Evolutionary conservation across 345 rosid species (phyloP), one percentile per base, ranked within the genome.

Genomic region (Abelmoschus esculentus): DNA sequence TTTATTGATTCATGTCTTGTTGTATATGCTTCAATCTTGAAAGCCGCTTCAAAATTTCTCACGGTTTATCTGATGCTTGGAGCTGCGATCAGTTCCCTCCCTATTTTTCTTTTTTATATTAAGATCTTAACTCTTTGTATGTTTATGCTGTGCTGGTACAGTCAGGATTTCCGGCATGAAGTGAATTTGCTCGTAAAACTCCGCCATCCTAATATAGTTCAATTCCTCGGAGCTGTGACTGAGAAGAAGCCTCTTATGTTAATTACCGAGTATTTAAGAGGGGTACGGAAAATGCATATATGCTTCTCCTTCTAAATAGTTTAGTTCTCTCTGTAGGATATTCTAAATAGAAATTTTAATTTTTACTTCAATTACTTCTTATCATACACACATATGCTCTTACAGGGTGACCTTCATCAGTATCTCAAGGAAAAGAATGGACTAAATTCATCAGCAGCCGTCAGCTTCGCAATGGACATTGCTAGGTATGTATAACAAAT

Each of bases 131-230:
- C 38, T 47, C 29, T 38, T 38, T 36, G 66, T 15, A 22, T 73
- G 49, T 69, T 73, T 79, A 62, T 58, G 32, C 71, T 74, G 77
- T 66, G 67, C n/a, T 66, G 72, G 72, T 79, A 66, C 96, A 95
- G 99, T 74, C 97, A 91, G 85, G 99, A 95, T 83, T 95, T 95
- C 86, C 90, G 99, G 81, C 99, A 91, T 79, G 99, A 95, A 82
- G 97, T 91, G 76, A 88, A 87, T 80, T 85, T 95, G 82, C 89
- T 95, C 58, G 97, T 95, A 76, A 91, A 95, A 86, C 99, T 91
- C 83, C 96, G 97, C 52, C 99, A 95, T 80, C 99, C 99, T 14
- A 95, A 95, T 77, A 83, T 91, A 79, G 97, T 95, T 61, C 99
- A 95, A 70, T 95, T 95, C 79, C 84, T 95, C 65, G 99, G 99